These are phyloP conservation scores for Linnemannia schmuckeri DNA, from an alignment of 192 early-diverging fungal genomes.

Conservation along the genomic window DNA sequence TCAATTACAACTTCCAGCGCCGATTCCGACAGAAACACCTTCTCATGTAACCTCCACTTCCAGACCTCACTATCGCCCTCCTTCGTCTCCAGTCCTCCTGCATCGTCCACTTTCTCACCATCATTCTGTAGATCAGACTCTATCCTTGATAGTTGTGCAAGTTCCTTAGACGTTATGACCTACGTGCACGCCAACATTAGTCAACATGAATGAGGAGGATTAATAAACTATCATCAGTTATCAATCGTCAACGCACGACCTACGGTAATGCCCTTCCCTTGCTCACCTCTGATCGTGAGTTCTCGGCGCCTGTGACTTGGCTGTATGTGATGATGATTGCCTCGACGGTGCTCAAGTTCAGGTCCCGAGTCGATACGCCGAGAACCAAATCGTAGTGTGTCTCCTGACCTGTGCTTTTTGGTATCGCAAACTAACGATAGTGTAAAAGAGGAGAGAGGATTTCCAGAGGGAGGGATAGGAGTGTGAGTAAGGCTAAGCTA, in stretches of 20 bases:
- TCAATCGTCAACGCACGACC: neutral
- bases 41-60: neutral
- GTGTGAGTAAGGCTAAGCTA: neutral
- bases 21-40: neutral
- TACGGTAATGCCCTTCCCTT: neutral
- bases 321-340: neutral
- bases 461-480: neutral
- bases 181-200: neutral
- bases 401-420: neutral
- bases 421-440: neutral
- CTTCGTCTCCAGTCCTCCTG: too few relatives aligned
- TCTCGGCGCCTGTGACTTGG: neutral
- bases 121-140: too few relatives aligned
- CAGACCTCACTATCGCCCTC: neutral
- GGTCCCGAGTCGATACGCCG: neutral
- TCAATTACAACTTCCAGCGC: neutral
- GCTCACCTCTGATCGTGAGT: neutral
- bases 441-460: neutral
- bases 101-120: too few relatives aligned
- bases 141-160: neutral
- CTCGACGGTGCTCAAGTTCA: neutral
- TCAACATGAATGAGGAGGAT: neutral
- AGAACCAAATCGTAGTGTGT: neutral
- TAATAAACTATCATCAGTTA: neutral
- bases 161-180: neutral